Base-by-base conservation (phyloP, 1,284 basidiomycete species). In the Microbotryum lychnidis-dioicae region DNA sequence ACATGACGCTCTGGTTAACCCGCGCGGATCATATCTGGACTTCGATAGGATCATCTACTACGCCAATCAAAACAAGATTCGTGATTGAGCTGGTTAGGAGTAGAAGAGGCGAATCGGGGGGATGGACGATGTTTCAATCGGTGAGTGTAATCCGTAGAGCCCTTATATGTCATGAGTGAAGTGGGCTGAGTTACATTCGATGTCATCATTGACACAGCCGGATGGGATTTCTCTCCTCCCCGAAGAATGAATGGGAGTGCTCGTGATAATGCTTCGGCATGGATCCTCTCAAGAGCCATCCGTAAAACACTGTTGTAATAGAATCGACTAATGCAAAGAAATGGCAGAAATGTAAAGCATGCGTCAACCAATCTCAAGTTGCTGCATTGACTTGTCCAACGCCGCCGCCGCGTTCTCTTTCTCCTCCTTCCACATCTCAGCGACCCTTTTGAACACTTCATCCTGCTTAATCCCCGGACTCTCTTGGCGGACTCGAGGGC, bases 391-490 rank as follows among this genome's bases (percentile, higher is more conserved):
- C 25, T 53, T 33, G 18, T 27, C 21, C 51, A 53, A 31, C 9
- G 25, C 29, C 42, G 29, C 44, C 20, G 25, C 60, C 44, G 10
- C 29, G 18, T 20, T 25, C 16, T 42, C 54, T 53, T 68, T 66
- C 12, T 21, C 57, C 6, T 12, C 23, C 54, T 50, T 59, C 62
- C 64, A 68, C 27, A 55, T 49, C 53, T 66, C 64, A 2, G 64
- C 64, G 2, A 63, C 58, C 8, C 63, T 12, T 52, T 66, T 66
- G 50, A 68, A 37, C 3, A 68, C 57, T n/a, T 68, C 56, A n/a
- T n/a, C 21, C 20, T 66, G 61, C 23, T 61, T 44, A 5, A 65
- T 50, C 5, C 31, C 46, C 1, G 67, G 62, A 18, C 54, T 54
- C 12, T 60, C 57, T 6, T 21, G n/a, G 10, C 67, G 46, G 3